A percentile compares a stretch with the other conserved stretches of the same genome.
These are phyloP conservation scores for Capsicum baccatum DNA, from an alignment of 257 asterid species.

Conservation along the genomic window DNA sequence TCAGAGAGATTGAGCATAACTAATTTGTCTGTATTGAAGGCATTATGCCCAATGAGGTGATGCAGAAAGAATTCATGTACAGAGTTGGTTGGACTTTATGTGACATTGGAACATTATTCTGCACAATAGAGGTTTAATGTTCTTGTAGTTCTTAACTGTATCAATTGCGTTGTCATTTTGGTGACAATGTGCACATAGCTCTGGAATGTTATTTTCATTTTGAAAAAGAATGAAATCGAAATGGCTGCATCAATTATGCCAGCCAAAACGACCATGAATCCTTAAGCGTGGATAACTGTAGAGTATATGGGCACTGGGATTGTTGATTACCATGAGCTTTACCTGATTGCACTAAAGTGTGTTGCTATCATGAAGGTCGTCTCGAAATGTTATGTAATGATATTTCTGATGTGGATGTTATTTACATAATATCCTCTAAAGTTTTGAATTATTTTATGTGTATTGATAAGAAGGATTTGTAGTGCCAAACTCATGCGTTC, in stretches of 20 bases:
- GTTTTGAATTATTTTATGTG: not conserved
- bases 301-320: not conserved
- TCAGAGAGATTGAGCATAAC: too few relatives aligned
- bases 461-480: not conserved
- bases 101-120: not conserved
- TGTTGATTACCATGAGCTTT: constrained; percentile 1
- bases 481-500: not conserved
- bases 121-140: not conserved
- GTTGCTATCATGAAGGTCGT: not conserved
- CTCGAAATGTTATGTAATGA: not conserved
- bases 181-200: not conserved
- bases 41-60: too few relatives aligned
- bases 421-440: constrained; percentile 7
- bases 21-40: too few relatives aligned
- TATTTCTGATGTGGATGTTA: constrained; percentile 4
- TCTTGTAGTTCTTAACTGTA: not conserved
- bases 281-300: not conserved
- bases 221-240: not conserved
- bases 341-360: not conserved
- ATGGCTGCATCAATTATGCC: not conserved
- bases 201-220: not conserved
- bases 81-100: constrained; percentile 14
- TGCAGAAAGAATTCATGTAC: not conserved
- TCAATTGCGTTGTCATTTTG: constrained; percentile 9
- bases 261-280: not conserved